Evolutionary conservation across 768 basidiomycete genomes (phyloP).

Genomic region (Pisolithus microcarpus): DNA sequence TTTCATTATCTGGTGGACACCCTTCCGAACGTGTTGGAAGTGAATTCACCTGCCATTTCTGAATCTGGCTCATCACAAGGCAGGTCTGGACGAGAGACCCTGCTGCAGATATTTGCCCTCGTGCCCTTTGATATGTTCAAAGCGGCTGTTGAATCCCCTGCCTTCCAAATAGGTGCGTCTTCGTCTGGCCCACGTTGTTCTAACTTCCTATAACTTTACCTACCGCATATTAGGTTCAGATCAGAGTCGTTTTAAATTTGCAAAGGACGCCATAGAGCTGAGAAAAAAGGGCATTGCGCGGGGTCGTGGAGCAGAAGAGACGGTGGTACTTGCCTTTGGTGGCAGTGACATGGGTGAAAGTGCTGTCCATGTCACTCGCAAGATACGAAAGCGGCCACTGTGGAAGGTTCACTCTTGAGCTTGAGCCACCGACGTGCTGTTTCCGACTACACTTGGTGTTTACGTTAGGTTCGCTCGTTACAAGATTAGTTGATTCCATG

Average conservation of each 20-base stretch:
- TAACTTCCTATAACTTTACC: slow-evolving; percentile 6
- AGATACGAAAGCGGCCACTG: slow-evolving; percentile 76
- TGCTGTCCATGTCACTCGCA: slow-evolving; percentile 82
- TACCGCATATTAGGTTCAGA: slow-evolving; percentile 51
- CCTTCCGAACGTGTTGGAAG: slow-evolving; percentile 60
- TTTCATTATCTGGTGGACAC: slow-evolving; percentile 71
- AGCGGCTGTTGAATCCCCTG: slow-evolving; percentile 68
- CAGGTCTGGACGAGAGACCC: slow-evolving; percentile 52
- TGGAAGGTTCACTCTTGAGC: slow-evolving; percentile 75
- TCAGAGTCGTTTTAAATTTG: slow-evolving; percentile 86
- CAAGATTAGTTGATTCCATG: slow-evolving; percentile 13
- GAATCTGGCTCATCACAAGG: slow-evolving; percentile 31
- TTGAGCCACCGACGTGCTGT: slow-evolving; percentile 35
- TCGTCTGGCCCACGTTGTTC: slow-evolving; percentile 6
- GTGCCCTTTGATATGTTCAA: slow-evolving; percentile 89
- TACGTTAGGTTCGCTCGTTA: slow-evolving; percentile 22
- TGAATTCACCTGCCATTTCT: slow-evolving; percentile 36
- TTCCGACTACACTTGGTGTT: slow-evolving; percentile 13
- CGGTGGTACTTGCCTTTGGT: slow-evolving; percentile 88
- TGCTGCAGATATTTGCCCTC: slow-evolving; percentile 67
- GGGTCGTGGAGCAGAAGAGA: slow-evolving; percentile 71
- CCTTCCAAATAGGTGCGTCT: slow-evolving; percentile 67
- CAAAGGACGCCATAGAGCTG: slow-evolving; percentile 80
- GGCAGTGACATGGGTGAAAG: slow-evolving; percentile 60
- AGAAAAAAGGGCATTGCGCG: slow-evolving; percentile 73